These are phyloP conservation scores for Metschnikowia cubensis DNA, from an alignment of 805 yeast species.

Conservation along the genomic window DNA sequence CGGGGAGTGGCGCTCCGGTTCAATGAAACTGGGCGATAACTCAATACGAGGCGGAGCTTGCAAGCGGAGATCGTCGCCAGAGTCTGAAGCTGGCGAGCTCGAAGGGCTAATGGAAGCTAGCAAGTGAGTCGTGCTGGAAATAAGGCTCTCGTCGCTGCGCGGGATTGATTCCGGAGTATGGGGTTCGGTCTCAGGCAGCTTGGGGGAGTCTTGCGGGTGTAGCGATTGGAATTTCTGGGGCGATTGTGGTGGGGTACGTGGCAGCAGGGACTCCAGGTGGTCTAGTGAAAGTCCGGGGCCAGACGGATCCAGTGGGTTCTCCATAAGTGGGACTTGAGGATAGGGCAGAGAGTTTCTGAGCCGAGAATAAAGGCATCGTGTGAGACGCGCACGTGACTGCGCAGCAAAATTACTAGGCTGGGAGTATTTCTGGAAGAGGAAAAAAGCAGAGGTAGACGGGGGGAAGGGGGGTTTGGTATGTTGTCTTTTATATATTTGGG, in stretches of 20 bases:
- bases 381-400: neutral
- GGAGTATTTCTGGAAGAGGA: neutral
- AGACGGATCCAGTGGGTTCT: neutral
- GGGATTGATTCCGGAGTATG: conserved; percentile 2
- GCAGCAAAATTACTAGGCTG: neutral
- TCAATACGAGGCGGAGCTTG: neutral
- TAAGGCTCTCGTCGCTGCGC: conserved; percentile 1
- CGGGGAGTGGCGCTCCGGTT: neutral
- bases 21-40: neutral
- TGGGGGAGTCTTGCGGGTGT: neutral
- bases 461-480: no score
- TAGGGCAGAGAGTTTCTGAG: neutral
- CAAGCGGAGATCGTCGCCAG: neutral
- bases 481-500: no score
- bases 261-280: neutral
- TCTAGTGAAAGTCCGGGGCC: neutral
- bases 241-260: neutral
- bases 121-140: neutral
- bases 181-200: neutral
- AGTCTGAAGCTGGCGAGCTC: neutral
- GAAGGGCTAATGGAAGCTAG: neutral
- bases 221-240: neutral
- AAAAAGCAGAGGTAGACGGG: neutral
- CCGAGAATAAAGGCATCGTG: neutral
- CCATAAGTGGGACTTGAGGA: conserved; percentile 2